A percentile compares a stretch with the other conserved stretches of the same genome.
Conservation (phyloP, 495 filamentous ascomycete species). For the Bacidia rubella region DNA sequence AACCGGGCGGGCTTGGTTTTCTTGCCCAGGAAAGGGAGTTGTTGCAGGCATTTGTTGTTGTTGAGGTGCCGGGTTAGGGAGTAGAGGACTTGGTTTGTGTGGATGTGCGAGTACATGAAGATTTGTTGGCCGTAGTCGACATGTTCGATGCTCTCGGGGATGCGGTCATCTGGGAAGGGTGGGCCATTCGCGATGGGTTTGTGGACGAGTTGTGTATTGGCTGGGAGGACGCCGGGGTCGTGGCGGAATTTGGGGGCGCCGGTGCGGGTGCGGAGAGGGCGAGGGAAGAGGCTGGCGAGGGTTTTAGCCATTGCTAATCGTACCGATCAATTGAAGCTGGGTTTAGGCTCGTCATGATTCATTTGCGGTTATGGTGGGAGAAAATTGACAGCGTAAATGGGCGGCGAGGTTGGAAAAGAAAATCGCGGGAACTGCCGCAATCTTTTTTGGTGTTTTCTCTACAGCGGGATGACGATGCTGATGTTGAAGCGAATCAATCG, state of each 20-base stretch:
- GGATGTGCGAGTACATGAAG: slow-evolving; percentile 69
- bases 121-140: slow-evolving; percentile 53
- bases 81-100: slow-evolving; percentile 73
- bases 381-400: too few relatives aligned
- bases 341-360: too few relatives aligned
- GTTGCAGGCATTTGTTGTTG: slow-evolving; percentile 51
- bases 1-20: slow-evolving; percentile 66
- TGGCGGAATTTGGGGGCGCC: neutral
- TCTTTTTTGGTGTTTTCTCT: too few relatives aligned
- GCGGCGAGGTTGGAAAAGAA: too few relatives aligned
- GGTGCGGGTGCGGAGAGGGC: neutral
- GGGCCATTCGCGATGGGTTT: slow-evolving; percentile 9
- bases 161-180: slow-evolving; percentile 1
- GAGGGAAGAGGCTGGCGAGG: neutral
- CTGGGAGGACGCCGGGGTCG: slow-evolving; percentile 6
- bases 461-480: too few relatives aligned
- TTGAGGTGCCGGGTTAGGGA: slow-evolving; percentile 55
- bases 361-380: neutral
- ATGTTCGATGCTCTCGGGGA: slow-evolving; percentile 6
- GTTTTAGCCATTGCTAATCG: neutral
- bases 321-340: neutral
- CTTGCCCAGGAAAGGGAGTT: slow-evolving; percentile 82
- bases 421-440: too few relatives aligned
- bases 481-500: too few relatives aligned
- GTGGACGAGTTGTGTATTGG: slow-evolving; percentile 9